A percentile compares a stretch with the other conserved stretches of the same genome.
Evolutionary conservation across 306 rosid genomes (phyloP).

Genomic region (Delonix regia): DNA sequence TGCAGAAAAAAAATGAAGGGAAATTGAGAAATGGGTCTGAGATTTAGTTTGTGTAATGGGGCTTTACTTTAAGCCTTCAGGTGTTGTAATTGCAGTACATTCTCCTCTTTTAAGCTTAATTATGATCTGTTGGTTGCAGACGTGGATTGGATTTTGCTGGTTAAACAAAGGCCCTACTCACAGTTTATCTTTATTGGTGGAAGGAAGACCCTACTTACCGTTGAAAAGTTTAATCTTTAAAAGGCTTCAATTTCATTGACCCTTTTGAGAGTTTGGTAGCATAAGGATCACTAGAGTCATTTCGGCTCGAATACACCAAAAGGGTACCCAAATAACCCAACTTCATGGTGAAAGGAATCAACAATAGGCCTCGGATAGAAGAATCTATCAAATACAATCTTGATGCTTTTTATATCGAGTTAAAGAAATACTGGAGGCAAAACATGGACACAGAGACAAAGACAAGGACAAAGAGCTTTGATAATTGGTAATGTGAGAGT

Average conservation of each 20-base stretch:
- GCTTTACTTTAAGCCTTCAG: background rate
- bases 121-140: background rate
- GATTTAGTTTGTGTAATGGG: background rate
- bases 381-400: background rate
- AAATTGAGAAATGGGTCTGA: background rate
- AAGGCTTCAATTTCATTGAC: no score
- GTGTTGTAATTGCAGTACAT: conserved; percentile 9
- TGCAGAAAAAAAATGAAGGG: conserved; percentile 24
- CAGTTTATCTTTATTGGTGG: background rate
- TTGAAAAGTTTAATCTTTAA: background rate
- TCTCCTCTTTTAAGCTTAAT: conserved; percentile 17
- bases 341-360: background rate
- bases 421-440: background rate
- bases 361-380: background rate
- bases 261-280: background rate
- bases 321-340: background rate
- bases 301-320: background rate
- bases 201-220: background rate
- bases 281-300: background rate
- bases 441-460: background rate
- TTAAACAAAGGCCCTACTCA: background rate
- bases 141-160: conserved; percentile 22
- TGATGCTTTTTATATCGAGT: background rate
- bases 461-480: background rate
- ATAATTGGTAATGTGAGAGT: background rate